phyloP scores from a whole-genome alignment of 331 rosid genomes.

The Telfairia occidentalis region DNA sequence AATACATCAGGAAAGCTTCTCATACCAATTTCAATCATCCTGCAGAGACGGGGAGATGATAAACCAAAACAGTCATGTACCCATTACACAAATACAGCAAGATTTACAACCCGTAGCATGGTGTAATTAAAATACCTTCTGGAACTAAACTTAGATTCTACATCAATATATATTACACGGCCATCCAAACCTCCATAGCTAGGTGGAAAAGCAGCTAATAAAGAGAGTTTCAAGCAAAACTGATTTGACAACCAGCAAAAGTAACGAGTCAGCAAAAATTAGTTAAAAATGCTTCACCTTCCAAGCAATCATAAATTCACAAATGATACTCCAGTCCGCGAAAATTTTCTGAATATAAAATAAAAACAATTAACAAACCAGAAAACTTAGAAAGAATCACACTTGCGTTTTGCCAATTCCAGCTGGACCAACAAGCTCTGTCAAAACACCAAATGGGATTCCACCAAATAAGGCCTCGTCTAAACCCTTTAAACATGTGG shows the following conservation, averaged over 20 bases:
- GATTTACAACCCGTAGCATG: not conserved
- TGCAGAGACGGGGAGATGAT: slow-evolving; percentile 14
- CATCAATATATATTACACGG: slow-evolving; percentile 66
- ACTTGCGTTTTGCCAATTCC: slow-evolving; percentile 94
- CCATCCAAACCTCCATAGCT: slow-evolving; percentile 72
- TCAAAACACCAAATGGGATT: slow-evolving; percentile 75
- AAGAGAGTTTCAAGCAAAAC: slow-evolving; percentile 90
- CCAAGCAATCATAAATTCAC: not conserved
- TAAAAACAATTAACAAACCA: not conserved
- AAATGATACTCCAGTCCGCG: not conserved
- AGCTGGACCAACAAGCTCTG: slow-evolving; percentile 96
- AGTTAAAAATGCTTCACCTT: not conserved
- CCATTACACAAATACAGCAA: slow-evolving; percentile 1
- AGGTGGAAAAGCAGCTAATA: slow-evolving; percentile 54
- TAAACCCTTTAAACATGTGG: slow-evolving; percentile 77
- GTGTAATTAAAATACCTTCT: slow-evolving; percentile 43
- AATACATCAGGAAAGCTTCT: slow-evolving; percentile 81
- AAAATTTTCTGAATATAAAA: not conserved
- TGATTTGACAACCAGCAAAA: slow-evolving; percentile 22
- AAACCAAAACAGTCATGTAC: not conserved
- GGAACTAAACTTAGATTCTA: slow-evolving; percentile 77
- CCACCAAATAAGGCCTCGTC: slow-evolving; percentile 88
- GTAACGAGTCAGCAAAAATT: not conserved
- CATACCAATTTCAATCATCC: slow-evolving; percentile 81
- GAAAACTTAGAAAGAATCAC: slow-evolving; percentile 6